These are phyloP conservation scores for Tricholoma saponaceum DNA, from an alignment of 768 basidiomycete species.

Conservation along the genomic window DNA sequence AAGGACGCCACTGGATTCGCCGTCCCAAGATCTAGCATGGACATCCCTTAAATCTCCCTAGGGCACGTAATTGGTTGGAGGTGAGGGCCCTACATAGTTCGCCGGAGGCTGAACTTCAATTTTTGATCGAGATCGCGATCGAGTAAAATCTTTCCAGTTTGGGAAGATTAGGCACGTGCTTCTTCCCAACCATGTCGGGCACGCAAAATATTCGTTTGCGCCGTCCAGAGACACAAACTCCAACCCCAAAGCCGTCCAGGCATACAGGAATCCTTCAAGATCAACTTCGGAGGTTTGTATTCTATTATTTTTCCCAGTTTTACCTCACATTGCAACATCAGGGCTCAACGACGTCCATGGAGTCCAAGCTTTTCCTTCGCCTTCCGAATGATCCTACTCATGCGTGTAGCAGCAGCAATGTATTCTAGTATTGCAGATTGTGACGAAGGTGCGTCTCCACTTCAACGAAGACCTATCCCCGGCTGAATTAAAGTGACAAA, in stretches of 20 bases:
- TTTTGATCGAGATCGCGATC: constrained; percentile 17
- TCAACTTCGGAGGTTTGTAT: constrained; percentile 61
- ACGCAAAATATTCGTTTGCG: constrained; percentile 49
- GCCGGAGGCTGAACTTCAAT: background rate
- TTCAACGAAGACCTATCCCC: background rate
- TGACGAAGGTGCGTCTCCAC: constrained; percentile 72
- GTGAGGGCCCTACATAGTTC: too few species aligned
- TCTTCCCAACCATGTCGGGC: constrained; percentile 23
- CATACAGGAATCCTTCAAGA: constrained; percentile 78
- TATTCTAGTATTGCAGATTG: constrained; percentile 94
- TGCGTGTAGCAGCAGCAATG: constrained; percentile 86
- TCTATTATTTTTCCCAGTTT: background rate
- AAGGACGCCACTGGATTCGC: constrained; percentile 6
- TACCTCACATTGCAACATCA: constrained; percentile 20
- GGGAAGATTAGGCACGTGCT: constrained; percentile 2
- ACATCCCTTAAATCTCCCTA: background rate
- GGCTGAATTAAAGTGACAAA: constrained; percentile 25
- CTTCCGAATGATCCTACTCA: constrained; percentile 74
- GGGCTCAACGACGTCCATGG: constrained; percentile 77
- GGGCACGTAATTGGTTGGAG: background rate
- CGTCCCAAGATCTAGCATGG: background rate
- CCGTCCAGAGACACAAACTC: constrained; percentile 30
- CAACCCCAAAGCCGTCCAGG: constrained; percentile 31
- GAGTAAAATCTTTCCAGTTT: too few species aligned
- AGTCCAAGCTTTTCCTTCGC: constrained; percentile 82